A percentile compares a stretch with the other conserved stretches of the same genome.
Conservation (phyloP, 1,284 basidiomycete genomes). For the Austropuccinia psidii region DNA sequence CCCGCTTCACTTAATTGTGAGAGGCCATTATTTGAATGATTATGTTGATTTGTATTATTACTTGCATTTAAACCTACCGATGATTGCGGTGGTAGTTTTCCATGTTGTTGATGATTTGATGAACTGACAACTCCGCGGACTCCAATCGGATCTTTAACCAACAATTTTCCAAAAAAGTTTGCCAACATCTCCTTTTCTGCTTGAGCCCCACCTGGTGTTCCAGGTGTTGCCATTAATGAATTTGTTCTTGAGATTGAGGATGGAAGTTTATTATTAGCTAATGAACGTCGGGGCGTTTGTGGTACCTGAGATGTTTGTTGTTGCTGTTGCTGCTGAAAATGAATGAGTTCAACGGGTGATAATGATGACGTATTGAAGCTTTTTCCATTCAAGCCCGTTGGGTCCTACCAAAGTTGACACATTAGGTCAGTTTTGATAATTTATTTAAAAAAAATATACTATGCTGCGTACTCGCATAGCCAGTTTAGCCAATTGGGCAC, state of each 20-base stretch:
- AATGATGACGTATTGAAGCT: not conserved
- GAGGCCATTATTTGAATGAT: too few species aligned
- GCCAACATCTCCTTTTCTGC: conserved; percentile 32
- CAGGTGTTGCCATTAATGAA: not conserved
- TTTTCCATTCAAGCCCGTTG: not conserved
- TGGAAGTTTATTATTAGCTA: not conserved
- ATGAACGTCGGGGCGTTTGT: not conserved
- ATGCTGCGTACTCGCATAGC: not conserved
- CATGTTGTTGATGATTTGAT: too few species aligned
- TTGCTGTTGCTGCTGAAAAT: conserved; percentile 34
- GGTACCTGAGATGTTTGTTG: not conserved
- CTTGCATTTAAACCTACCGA: too few species aligned
- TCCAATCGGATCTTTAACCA: conserved; percentile 18
- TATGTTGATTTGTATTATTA: too few species aligned
- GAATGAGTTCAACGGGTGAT: conserved; percentile 25
- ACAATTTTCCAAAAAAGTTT: conserved; percentile 29
- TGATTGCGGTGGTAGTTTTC: too few species aligned
- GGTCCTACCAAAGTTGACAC: not conserved
- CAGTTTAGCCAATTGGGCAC: conserved; percentile 16
- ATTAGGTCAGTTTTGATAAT: not conserved
- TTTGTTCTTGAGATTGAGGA: not conserved
- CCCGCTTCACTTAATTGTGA: too few species aligned
- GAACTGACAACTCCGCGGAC: not conserved
- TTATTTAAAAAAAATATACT: not conserved
- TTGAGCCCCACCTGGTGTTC: conserved; percentile 6